Base-by-base conservation (phyloP, 192 early-diverging fungal genomes). In the Linnemannia exigua region DNA sequence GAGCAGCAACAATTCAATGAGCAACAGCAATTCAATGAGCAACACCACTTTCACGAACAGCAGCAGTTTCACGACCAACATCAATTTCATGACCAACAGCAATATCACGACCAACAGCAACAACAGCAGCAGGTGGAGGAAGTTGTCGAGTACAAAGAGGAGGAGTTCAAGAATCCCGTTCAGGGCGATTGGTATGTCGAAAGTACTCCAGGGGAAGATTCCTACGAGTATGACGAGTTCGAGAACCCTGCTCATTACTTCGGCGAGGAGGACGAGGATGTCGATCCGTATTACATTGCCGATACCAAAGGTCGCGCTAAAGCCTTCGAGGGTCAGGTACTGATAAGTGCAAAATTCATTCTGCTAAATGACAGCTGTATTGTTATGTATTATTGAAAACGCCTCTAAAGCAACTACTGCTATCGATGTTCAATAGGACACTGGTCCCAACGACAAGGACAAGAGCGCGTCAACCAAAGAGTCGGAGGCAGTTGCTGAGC, bases 261-360 rank as follows among this genome's bases (percentile, higher is more conserved):
- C 35, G 84, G 80, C 25, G 70, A 77, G 20, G 74, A 86, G 22
- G 84, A 86, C 1, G 82, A 85, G 31, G 84, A 80, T 80, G 69
- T 86, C 37, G 84, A 86, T 76, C 84, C 84, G 33, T 86, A 73
- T 25, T 86, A 86, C 36, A 80, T 77, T 61, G 84, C 84, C 9
- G 84, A 86, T 41, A 86, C 70, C 48, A 86, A 86, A 38, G 84
- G 84, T 69, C 84, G 75, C 4, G 79, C 84, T 11, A 25, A 72
- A 61, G 77, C 74, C 44, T 74, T 68, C 66, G 74, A 76, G 46
- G 78, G 68, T 14, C 33, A 72, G 69, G 84, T 86, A 86, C 33
- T n/a, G n/a, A n/a, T n/a, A n/a, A n/a, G 78, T 52, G 25, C 19
- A 47, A 52, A 25, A 46, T 37, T 28, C 28, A 15, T 28, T 11